Evolutionary conservation across 2,329 filamentous ascomycete species (phyloP).

Genomic region (Pestalotiopsis fici): DNA sequence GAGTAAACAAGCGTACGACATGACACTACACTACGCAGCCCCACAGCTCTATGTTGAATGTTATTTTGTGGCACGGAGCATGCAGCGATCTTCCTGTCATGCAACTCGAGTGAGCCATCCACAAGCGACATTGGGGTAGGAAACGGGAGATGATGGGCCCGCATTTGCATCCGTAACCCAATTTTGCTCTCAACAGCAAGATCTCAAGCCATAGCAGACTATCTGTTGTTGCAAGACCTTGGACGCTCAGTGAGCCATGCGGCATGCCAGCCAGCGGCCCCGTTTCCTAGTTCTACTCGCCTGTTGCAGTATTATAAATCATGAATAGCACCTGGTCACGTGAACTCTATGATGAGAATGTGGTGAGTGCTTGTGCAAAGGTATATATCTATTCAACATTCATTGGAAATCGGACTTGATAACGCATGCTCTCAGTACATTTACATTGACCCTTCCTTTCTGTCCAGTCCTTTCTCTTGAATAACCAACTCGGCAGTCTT

Average conservation of each 20-base stretch:
- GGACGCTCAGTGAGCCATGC: too few species aligned
- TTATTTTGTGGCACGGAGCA: neutral
- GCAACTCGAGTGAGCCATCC: neutral
- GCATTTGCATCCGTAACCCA: neutral
- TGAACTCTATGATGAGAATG: too few species aligned
- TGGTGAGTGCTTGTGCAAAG: too few species aligned
- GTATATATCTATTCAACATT: neutral
- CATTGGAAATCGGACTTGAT: neutral
- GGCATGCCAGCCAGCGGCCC: too few species aligned
- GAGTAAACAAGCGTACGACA: neutral
- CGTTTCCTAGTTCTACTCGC: too few species aligned
- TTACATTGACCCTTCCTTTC: neutral
- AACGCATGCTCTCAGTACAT: neutral
- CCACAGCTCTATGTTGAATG: neutral
- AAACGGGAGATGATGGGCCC: neutral
- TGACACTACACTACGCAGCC: neutral
- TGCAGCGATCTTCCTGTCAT: neutral
- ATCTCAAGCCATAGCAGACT: neutral
- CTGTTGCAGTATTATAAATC: too few species aligned
- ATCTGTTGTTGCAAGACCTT: neutral
- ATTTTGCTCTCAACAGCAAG: neutral
- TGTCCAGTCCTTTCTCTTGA: neutral
- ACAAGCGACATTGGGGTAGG: neutral
- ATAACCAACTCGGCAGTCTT: slow-evolving; percentile 1
- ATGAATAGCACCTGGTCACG: too few species aligned